Base-by-base conservation (phyloP, 306 rosid species). In the Carpinus viminea region DNA sequence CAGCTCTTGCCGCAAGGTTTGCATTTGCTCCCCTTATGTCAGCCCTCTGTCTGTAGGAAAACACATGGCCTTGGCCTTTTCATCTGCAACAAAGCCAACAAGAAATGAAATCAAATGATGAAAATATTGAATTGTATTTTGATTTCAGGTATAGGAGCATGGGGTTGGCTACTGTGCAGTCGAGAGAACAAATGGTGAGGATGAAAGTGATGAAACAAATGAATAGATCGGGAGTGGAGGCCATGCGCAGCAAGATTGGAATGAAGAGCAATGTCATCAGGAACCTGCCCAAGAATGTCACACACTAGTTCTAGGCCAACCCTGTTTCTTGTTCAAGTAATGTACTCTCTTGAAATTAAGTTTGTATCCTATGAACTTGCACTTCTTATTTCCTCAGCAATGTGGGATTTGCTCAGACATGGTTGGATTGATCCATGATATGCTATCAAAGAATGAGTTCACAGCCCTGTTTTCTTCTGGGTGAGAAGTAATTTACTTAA, bases 141-240 rank as follows among this genome's bases (percentile, higher is more conserved):
- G 56, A 18, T 80, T 85, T 80, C 89, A 96, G 98, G 91, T 96
- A 93, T 79, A 87, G 85, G 84, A 90, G 96, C 89, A 96, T 96
- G 99, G 99, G 98, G 38, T 83, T 96, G 87, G 88, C 92, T 17
- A 96, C 97, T 0, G 93, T 93, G 74, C 97, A 91, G 75, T 87
- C 98, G 26, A 91, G 89, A 76, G 91, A 96, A 73, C 81, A 83
- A 31, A 72, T 90, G 87, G 90, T 91, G 81, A 90, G 90, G 89
- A 87, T 93, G 98, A 96, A 96, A 85, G 92, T 93, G 72, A 80
- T 96, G 86, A 96, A 91, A 91, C 83, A 90, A 80, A 93, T 96
- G 91, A 89, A 77, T 52, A 89, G 82, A 81, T 82, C 93, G 10
- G 97, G 99, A 43, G 92, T 91, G 86, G 97, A 96, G 72, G 80